A percentile compares a stretch with the other conserved stretches of the same genome.
phyloP scores from a whole-genome alignment of 805 yeast genomes.

The Brettanomyces bruxellensis region DNA sequence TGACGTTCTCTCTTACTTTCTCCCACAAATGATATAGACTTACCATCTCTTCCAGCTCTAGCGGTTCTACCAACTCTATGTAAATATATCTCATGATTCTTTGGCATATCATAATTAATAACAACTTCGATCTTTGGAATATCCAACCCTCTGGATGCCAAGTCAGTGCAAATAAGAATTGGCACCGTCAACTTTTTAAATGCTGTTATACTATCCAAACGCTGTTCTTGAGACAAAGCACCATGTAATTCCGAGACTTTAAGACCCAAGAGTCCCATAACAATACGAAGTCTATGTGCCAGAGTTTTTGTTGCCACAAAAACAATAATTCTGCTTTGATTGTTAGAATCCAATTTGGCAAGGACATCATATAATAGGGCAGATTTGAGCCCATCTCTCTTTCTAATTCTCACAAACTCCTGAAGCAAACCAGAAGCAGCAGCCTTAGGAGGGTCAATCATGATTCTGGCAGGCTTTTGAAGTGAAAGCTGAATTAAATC shows the following conservation, averaged over 20 bases:
- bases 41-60: constrained; percentile 97
- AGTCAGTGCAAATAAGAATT: constrained; percentile 87
- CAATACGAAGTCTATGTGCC: constrained; percentile 79
- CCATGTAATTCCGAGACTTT: constrained; percentile 79
- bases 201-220: constrained; percentile 72
- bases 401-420: constrained; percentile 91
- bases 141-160: constrained; percentile 99
- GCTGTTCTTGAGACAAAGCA: constrained; percentile 83
- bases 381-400: constrained; percentile 76
- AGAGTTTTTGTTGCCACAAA: constrained; percentile 87
- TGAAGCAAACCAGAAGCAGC: constrained; percentile 87
- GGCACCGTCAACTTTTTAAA: constrained; percentile 82
- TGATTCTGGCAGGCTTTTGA: constrained; percentile 83
- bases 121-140: constrained; percentile 96
- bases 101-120: constrained; percentile 93
- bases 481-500: constrained; percentile 81
- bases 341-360: constrained; percentile 52
- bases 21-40: constrained; percentile 88
- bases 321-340: constrained; percentile 70
- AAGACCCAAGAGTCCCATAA: constrained; percentile 65
- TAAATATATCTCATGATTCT: constrained; percentile 78
- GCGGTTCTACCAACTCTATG: constrained; percentile 99
- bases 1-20: constrained; percentile 80
- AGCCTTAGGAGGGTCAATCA: constrained; percentile 95
- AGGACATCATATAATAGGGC: constrained; percentile 70